Base-by-base conservation (phyloP, 1,139 yeast genomes). In the Nadsonia starkeyi-henricii region DNA sequence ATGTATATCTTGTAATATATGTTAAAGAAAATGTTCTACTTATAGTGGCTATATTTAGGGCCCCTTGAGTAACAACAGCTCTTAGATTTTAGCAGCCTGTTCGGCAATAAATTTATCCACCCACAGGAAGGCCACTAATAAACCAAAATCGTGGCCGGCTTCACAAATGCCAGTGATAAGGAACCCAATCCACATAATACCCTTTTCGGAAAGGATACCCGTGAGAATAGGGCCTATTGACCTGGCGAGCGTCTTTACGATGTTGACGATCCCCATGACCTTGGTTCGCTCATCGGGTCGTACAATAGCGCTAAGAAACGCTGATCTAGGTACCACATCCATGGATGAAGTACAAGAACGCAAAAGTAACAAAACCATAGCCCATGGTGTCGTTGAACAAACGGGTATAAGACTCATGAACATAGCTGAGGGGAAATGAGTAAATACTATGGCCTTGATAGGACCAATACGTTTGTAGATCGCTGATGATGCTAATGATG, bases 291-390 rank as follows among this genome's bases (percentile, higher is more conserved):
- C 93, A 13, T 70, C 64, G 12, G 74, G 71, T 17, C 73, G 73
- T 48, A 88, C 78, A 19, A 85, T 69, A 2, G 85, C 74, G 0
- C 94, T 78, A 41, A 86, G 65, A 43, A 88, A 68, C 3, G 86
- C 77, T 62, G 86, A 95, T 48, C 96, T 73, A 7, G 96, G 95
- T 1, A 86, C 93, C 28, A 86, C 95, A 61, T 88, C 96, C 91
- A 86, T 85, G 0, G 88, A 76, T 1, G 79, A 71, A 1, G 88
- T 72, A 1, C 77, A 65, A 49, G 76, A 74, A 51, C 81, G 72
- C 18, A 73, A 60, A 20, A 78, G 53, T 41, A 78, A 62, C 15
- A 66, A 54, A 1, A 58, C 52, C 57, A 71, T 58, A 0, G 73
- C 70, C 3, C 57, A 50, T 18, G 46, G 37, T 28, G 52, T 48